Percentiles rank a stretch among this genome's conserved stretches.
Conservation (phyloP, 352 stramenopile species). For the Phytophthora syringae region DNA sequence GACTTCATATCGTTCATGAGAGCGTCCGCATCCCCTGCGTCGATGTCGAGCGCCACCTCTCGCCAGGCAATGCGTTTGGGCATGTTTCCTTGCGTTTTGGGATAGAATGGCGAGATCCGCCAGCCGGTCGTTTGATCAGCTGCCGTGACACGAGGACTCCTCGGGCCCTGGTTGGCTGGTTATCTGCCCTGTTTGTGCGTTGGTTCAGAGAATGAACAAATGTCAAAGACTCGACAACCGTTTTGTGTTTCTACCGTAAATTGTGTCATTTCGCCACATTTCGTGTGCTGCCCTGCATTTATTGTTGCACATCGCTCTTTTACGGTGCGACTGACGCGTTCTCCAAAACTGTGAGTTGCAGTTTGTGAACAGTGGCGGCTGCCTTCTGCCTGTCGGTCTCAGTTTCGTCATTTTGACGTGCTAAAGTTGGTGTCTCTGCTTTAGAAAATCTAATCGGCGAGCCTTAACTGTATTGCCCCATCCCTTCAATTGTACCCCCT, state of each 20-base stretch:
- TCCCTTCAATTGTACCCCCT: too few relatives aligned
- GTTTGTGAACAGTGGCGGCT: too few relatives aligned
- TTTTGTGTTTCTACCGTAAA: constrained; percentile 10
- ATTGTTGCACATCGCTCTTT: background rate
- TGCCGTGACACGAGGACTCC: background rate
- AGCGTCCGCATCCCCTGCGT: background rate
- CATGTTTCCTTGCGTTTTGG: background rate
- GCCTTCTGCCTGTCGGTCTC: too few relatives aligned
- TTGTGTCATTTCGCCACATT: constrained; percentile 1
- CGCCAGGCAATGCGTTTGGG: background rate
- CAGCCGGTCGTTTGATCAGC: background rate
- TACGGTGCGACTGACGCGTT: constrained; percentile 3
- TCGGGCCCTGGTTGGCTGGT: constrained; percentile 1
- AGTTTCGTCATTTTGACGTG: too few relatives aligned
- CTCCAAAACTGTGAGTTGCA: background rate
- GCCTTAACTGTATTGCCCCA: too few relatives aligned
- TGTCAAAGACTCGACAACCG: background rate
- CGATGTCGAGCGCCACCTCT: background rate
- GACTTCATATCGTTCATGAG: background rate
- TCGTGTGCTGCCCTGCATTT: background rate
- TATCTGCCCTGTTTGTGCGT: background rate
- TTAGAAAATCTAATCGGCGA: too few relatives aligned
- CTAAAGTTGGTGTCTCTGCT: too few relatives aligned
- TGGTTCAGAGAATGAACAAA: background rate
- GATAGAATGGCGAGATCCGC: background rate